Evolutionary conservation across 1,284 basidiomycete species (phyloP), one percentile per base, ranked within the genome.

Genomic region (Sphaerobolus stellatus): DNA sequence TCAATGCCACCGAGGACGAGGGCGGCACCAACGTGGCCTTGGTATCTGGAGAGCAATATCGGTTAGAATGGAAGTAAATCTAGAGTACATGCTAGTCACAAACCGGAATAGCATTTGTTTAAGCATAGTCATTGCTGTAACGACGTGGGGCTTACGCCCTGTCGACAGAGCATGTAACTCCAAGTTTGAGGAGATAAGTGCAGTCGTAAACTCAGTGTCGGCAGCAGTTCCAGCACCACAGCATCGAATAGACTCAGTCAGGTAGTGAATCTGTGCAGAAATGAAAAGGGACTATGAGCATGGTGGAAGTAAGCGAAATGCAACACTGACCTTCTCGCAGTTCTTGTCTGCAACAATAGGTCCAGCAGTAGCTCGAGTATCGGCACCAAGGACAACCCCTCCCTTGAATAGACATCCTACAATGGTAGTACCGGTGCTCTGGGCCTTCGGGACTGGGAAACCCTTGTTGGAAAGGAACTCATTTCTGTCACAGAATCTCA

Each of bases 341-440:
- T 98, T 98, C 85, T 98, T 98, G 78, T 98, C 96, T 1, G 95
- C 95, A 14, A 99, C 94, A 63, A 99, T 98, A 22, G 87, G 84
- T 0, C 96, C 96, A 62, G 89, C 92, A 0, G 96, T 98, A 2
- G 95, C 94, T 65, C 96, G 82, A 0, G 97, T 99, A 73, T 99
- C 97, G 31, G 97, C 97, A 43, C 96, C 97, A 11, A 99, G 83
- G 14, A 98, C 86, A 57, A 99, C 86, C 4, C 96, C 97, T 68
- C 94, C 93, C 62, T 87, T 87, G 71, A 92, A 99, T 56, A 98
- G 75, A 66, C 94, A 94, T 27, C 96, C 97, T n/a, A 93, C 92
- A 71, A 99, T 98, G 40, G 96, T 99, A 2, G 97, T 99, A 66
- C 96, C 96, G 2, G 95, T 98, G 69, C 91, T 94, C 4, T 92